These are phyloP conservation scores for Puccinia triticina DNA, from an alignment of 1,284 basidiomycete species.

Conservation along the genomic window DNA sequence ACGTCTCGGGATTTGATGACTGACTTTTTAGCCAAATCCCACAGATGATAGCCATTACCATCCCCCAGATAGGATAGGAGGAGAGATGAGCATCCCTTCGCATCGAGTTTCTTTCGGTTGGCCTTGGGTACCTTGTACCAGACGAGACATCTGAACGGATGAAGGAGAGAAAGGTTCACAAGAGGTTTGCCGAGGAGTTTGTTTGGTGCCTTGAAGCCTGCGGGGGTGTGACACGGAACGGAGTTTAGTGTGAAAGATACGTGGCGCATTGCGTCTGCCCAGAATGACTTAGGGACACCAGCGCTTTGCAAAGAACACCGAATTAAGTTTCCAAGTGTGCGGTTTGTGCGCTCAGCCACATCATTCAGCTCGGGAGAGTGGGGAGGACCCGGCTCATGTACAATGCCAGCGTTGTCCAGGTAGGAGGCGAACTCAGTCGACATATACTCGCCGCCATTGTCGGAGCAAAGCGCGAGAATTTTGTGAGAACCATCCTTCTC, in stretches of 20 bases:
- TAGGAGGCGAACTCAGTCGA: background rate
- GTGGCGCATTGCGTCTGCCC: constrained; percentile 6
- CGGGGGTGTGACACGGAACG: background rate
- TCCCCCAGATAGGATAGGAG: background rate
- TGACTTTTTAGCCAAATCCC: background rate
- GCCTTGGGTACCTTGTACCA: background rate
- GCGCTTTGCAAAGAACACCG: background rate
- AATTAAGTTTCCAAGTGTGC: background rate
- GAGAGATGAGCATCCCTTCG: background rate
- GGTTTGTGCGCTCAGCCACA: background rate
- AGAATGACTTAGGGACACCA: background rate
- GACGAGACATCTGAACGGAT: background rate
- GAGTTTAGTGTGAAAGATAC: background rate
- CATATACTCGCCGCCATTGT: constrained; percentile 18
- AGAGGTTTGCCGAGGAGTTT: background rate
- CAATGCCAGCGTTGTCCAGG: background rate
- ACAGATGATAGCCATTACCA: constrained; percentile 4
- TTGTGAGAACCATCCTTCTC: constrained; percentile 54
- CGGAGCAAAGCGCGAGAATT: background rate
- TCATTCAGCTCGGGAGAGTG: constrained; percentile 16
- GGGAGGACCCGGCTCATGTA: background rate
- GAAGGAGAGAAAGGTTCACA: background rate
- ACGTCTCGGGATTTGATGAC: constrained; percentile 8
- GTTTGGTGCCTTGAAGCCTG: background rate
- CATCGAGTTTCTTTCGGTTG: too few species aligned